phyloP scores from a whole-genome alignment of 2,329 filamentous ascomycete species.

The Fusarium haematococcum region DNA sequence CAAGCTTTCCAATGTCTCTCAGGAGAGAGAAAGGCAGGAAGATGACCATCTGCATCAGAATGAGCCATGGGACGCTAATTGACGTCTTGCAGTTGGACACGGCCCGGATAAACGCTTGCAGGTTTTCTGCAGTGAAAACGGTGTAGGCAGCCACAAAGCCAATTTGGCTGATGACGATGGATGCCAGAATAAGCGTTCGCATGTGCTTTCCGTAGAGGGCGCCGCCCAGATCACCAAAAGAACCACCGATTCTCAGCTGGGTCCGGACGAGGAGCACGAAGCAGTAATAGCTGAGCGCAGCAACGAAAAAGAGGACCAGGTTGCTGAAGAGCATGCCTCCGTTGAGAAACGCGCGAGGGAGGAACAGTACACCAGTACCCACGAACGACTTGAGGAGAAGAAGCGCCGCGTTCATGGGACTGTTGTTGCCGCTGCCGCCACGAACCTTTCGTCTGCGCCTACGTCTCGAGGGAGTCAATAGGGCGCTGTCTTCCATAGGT shows the following conservation, averaged over 20 bases:
- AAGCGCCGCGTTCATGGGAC: constrained; percentile 81
- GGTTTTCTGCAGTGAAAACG: constrained; percentile 94
- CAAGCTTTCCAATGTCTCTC: constrained; percentile 96
- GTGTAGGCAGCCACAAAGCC: constrained; percentile 96
- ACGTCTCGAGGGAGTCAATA: constrained; percentile 81
- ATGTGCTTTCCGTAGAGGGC: constrained; percentile 92
- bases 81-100: constrained; percentile 88
- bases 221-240: constrained; percentile 96
- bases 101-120: constrained; percentile 93
- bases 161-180: constrained; percentile 94
- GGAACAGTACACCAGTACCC: constrained; percentile 92
- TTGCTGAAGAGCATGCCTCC: constrained; percentile 98
- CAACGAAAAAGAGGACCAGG: constrained; percentile 86
- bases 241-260: constrained; percentile 87
- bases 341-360: constrained; percentile 93
- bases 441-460: constrained; percentile 82
- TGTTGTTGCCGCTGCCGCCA: constrained; percentile 79
- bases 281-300: constrained; percentile 92
- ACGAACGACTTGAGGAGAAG: constrained; percentile 97
- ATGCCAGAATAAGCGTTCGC: constrained; percentile 86
- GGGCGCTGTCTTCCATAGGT: constrained; percentile 87
- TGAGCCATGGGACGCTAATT: constrained; percentile 89
- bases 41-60: constrained; percentile 93
- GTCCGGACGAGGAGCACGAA: constrained; percentile 94
- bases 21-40: constrained; percentile 95